Conservation (phyloP, 495 filamentous ascomycete species). For the Daldinia childiae region DNA sequence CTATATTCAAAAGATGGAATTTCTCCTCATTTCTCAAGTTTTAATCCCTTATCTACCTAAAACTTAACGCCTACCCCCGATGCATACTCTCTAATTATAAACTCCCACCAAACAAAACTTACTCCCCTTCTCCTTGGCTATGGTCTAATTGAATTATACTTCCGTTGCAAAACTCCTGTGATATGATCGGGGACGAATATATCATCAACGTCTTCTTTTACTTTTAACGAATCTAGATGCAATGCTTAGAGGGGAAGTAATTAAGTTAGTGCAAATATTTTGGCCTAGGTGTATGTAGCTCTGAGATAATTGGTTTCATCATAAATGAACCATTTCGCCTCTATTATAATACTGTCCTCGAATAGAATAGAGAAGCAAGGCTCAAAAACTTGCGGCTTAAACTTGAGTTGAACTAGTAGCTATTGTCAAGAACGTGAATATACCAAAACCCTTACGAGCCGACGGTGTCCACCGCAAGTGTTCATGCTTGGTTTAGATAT, state of each 20-base stretch:
- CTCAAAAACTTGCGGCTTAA: not conserved
- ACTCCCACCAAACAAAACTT: not conserved
- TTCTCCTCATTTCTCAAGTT: not conserved
- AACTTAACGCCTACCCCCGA: not conserved
- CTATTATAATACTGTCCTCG: not conserved
- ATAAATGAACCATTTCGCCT: too few relatives aligned
- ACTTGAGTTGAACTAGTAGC: not conserved
- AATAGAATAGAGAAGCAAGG: not conserved
- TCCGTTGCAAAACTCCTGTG: not conserved
- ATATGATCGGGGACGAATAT: not conserved
- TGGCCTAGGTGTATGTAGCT: too few relatives aligned
- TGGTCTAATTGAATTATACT: not conserved
- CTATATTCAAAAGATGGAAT: not conserved
- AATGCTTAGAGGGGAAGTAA: not conserved
- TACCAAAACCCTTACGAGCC: not conserved
- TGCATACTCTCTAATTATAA: not conserved
- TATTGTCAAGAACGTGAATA: not conserved
- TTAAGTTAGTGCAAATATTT: not conserved
- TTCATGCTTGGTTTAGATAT: not conserved
- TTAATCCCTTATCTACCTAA: too few relatives aligned
- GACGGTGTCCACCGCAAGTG: not conserved
- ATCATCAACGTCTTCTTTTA: not conserved
- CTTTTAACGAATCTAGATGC: not conserved
- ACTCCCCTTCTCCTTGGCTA: not conserved
- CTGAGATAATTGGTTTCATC: too few relatives aligned